Percentiles rank a stretch among this genome's conserved stretches.
Conservation (phyloP, 2,329 filamentous ascomycete genomes). For the Arthrobotrys musiformis region DNA sequence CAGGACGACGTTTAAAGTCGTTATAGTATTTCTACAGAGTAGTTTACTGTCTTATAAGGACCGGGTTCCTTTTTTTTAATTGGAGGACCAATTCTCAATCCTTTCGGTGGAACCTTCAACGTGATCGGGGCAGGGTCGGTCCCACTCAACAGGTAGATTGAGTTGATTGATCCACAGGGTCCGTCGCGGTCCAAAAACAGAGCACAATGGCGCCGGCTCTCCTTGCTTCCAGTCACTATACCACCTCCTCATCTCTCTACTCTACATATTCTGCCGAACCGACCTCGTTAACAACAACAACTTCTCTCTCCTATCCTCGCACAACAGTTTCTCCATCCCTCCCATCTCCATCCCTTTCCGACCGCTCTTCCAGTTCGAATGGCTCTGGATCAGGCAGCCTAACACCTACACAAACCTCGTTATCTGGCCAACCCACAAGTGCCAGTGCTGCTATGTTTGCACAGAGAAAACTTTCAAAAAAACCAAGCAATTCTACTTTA, state of each 20-base stretch:
- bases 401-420: slow-evolving; percentile 45
- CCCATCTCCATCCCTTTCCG: slow-evolving; percentile 48
- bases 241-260: slow-evolving; percentile 41
- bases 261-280: slow-evolving; percentile 45
- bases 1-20: slow-evolving; percentile 28
- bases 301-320: slow-evolving; percentile 44
- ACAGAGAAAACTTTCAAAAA: slow-evolving; percentile 52
- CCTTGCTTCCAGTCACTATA: slow-evolving; percentile 52
- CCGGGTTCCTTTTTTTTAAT: slow-evolving; percentile 26
- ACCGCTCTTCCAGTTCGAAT: slow-evolving; percentile 52
- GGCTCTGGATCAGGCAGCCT: slow-evolving; percentile 48
- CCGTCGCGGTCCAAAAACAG: neutral
- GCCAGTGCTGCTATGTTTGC: slow-evolving; percentile 52
- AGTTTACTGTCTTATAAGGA: neutral
- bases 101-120: slow-evolving; percentile 48
- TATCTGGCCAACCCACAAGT: slow-evolving; percentile 17
- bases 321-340: slow-evolving; percentile 44
- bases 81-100: slow-evolving; percentile 38
- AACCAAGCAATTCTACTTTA: slow-evolving; percentile 52
- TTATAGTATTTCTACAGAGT: slow-evolving; percentile 10
- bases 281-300: slow-evolving; percentile 18
- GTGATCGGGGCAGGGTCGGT: slow-evolving; percentile 36
- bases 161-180: slow-evolving; percentile 18
- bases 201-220: slow-evolving; percentile 52
- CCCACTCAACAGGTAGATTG: slow-evolving; percentile 11